phyloP scores from a whole-genome alignment of 495 filamentous ascomycete genomes.

The Cladorrhinum samala region DNA sequence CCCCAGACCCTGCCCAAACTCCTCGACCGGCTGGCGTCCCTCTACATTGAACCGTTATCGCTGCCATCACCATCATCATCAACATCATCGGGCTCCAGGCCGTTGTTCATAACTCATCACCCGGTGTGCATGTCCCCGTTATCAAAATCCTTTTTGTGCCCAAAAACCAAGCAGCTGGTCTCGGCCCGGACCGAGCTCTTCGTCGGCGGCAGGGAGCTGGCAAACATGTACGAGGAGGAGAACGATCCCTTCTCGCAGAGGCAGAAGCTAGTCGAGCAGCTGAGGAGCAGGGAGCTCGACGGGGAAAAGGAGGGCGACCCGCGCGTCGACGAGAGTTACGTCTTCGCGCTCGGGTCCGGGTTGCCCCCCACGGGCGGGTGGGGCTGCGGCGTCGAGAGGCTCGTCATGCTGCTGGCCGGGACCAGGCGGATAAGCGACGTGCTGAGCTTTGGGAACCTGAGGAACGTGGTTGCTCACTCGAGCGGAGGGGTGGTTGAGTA shows the following conservation, averaged over 20 bases:
- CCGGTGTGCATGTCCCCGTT: slow-evolving; percentile 89
- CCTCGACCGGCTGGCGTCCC: slow-evolving; percentile 72
- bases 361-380: slow-evolving; percentile 92
- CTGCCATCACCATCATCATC: too few relatives aligned
- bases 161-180: slow-evolving; percentile 54
- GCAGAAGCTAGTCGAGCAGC: slow-evolving; percentile 63
- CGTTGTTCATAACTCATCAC: slow-evolving; percentile 89
- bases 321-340: slow-evolving; percentile 73
- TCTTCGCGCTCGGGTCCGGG: slow-evolving; percentile 77
- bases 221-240: slow-evolving; percentile 97
- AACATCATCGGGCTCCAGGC: too few relatives aligned
- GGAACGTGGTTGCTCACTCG: slow-evolving; percentile 49
- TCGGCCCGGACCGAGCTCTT: slow-evolving; percentile 87
- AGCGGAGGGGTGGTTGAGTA: neutral
- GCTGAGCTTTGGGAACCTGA: slow-evolving; percentile 78
- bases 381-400: slow-evolving; percentile 86
- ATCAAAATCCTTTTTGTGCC: slow-evolving; percentile 71
- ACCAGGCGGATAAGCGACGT: slow-evolving; percentile 72
- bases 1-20: slow-evolving; percentile 66
- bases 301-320: slow-evolving; percentile 11
- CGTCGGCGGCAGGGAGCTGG: slow-evolving; percentile 68
- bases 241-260: slow-evolving; percentile 86
- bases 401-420: slow-evolving; percentile 83
- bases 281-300: slow-evolving; percentile 18
- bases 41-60: slow-evolving; percentile 65